Evolutionary conservation across 805 yeast genomes (phyloP), one percentile per base, ranked within the genome.

Genomic region (Saccharomycopsis sp.): DNA sequence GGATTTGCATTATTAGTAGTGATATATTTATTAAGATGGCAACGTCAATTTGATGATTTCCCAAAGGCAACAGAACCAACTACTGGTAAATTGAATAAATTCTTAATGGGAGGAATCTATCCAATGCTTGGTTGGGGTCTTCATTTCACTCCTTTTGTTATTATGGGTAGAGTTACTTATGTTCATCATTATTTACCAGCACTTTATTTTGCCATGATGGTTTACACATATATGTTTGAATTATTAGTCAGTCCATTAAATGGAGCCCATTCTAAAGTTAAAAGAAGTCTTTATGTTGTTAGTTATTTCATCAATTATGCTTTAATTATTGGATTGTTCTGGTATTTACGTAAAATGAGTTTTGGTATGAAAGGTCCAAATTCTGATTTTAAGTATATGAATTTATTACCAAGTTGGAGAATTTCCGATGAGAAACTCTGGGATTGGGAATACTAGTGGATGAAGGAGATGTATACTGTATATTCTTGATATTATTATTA

Each of bases 141-240:
- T 57, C 92, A 83, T 57, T 82, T 66, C 58, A 57, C 72, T 55
- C 89, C 94, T 23, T 83, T 83, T 51, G 71, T 75, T 25, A 64
- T 83, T 37, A 83, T 83, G 94, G 80, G 86, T 13, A 73, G 94
- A 67, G 92, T 83, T 50, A 80, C 89, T 0, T 83, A 83, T 52
- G 85, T 80, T 34, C 94, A 83, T 58, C 94, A 83, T 62, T 83
- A 83, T 58, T 65, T 81, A 54, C 94, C 94, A 36, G 88, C 92
- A 0, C 64, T 83, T 49, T 83, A 83, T 60, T 83, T 83, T 58
- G 85, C 86, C 38, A 63, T 79, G 59, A 58, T 76, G 40, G 72
- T 74, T 30, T 56, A 69, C 37, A 70, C 71, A 4, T 77, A 73
- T 55, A 59, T 69, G 41, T 55, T 76, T 32, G 85, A 78, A 47